Conservation (phyloP, 495 filamentous ascomycete genomes). For the Lophium mytilinum region DNA sequence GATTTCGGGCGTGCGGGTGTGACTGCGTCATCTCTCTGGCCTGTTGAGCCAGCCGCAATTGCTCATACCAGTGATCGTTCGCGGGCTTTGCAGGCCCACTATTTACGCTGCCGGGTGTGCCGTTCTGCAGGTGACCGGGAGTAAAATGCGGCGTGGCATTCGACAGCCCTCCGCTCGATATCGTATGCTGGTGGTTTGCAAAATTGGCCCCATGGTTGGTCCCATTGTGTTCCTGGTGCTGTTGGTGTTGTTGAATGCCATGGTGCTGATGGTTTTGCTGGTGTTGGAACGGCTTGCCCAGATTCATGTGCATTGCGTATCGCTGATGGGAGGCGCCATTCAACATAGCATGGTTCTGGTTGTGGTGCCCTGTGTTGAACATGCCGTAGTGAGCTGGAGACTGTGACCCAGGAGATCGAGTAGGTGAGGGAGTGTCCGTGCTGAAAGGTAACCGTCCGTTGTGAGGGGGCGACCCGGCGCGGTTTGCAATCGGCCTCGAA, state of each 20-base stretch:
- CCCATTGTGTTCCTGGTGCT: slow-evolving; percentile 65
- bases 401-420: slow-evolving; percentile 62
- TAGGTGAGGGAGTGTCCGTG: slow-evolving; percentile 59
- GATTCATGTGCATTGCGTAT: slow-evolving; percentile 56
- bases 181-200: slow-evolving; percentile 65
- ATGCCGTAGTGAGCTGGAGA: slow-evolving; percentile 64
- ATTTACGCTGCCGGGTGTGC: slow-evolving; percentile 51
- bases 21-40: slow-evolving; percentile 56
- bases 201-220: slow-evolving; percentile 42
- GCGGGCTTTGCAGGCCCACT: slow-evolving; percentile 51
- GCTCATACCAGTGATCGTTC: slow-evolving; percentile 82
- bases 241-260: slow-evolving; percentile 57
- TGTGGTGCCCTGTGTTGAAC: slow-evolving; percentile 68
- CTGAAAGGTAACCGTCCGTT: slow-evolving; percentile 32
- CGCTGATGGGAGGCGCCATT: slow-evolving; percentile 50
- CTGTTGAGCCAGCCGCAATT: slow-evolving; percentile 68
- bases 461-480: slow-evolving; percentile 51
- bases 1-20: slow-evolving; percentile 58
- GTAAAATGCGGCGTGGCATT: slow-evolving; percentile 70
- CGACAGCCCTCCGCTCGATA: slow-evolving; percentile 65
- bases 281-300: slow-evolving; percentile 55
- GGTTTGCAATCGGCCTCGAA: slow-evolving; percentile 43
- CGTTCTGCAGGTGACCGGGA: slow-evolving; percentile 66
- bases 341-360: slow-evolving; percentile 73
- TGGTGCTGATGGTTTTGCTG: slow-evolving; percentile 30